Base-by-base conservation (phyloP, 2,329 filamentous ascomycete species). In the Claviceps humidiphila region DNA sequence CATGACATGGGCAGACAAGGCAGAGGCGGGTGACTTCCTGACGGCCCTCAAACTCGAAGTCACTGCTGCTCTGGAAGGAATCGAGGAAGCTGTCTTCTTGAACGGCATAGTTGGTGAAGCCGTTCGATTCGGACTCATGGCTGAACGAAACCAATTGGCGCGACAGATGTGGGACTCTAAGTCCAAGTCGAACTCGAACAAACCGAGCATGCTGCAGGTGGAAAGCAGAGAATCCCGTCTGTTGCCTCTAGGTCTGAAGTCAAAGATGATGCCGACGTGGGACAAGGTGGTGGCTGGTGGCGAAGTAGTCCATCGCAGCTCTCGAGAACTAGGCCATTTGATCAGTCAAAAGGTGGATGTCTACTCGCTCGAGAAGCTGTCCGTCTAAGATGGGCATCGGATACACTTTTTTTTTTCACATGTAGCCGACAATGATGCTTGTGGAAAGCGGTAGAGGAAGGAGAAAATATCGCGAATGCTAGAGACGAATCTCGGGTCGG, bases 361-460 rank as follows among this genome's bases (percentile, higher is more conserved):
- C 58, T 95, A 96, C 70, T 88, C 86, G 47, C 76, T 91, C 58
- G 89, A 95, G 71, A 80, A 81, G 68, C 82, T 95, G 59, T 68
- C 77, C 50, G 72, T 89, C 60, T 88, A 75, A 71, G 55, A 62
- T 34, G 57, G 57, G 54, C 56, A 52, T 42, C 20, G 9, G 24
- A 41, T 42, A 11, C 20, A 8, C 3, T 17, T 16, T 14, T 37
- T 37, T 1, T 40, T n/a, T 9, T 30, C 26, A 11, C 1, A 39
- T 51, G 44, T 40, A 39, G 44, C 44, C 30, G 49, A 47, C 30
- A 34, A 47, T 47, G 17, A 24, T 20, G 47, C 22, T 49, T 8
- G 9, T 26, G 45, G 9, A 39, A 26, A 44, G 17, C 3, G 11
- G 20, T 8, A 14, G 20, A 44, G 5, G 42, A 26, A 43, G 42